Base-by-base conservation (phyloP, 2,329 filamentous ascomycete genomes). In the Nakataea oryzae region DNA sequence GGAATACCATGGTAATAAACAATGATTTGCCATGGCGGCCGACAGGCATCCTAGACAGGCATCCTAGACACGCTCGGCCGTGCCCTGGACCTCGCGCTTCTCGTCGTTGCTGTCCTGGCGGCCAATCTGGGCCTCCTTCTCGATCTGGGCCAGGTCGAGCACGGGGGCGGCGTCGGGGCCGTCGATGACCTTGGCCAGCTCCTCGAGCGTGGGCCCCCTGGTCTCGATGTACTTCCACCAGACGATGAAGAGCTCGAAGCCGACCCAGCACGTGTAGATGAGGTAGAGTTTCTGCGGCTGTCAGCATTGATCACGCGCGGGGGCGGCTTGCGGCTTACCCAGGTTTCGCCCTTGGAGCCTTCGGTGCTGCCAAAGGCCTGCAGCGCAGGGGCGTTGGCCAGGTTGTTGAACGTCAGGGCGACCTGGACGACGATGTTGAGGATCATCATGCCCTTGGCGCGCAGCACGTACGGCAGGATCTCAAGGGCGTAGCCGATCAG, bases 401-500 rank as follows among this genome's bases (percentile, higher is more conserved):
- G 24, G 41, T 59, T 59, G 58, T 59, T 59, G 30, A 59, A 59
- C 3, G 58, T 59, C 3, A 59, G 41, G 26, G 58, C 58, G 27
- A 59, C 26, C 55, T 59, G 58, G 58, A 59, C 29, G 26, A 11
- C 12, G 34, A 59, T 21, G 41, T 59, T 59, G 26, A 59, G 58
- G 29, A 59, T 30, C 58, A 59, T 59, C 58, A 59, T 59, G 27
- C 58, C 58, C 58, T 59, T 71, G 28, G 72, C 68, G 8, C 75
- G 73, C 14, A 76, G 68, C 26, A 70, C 68, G 62, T 70, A 77
- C 0, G 75, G 75, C 24, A 78, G 68, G 64, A 81, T 78, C 67
- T 81, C 79, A 58, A 75, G 74, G 21, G 72, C 71, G 68, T 80
- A 81, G 24, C 72, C 73, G 56, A 78, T 72, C 32, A 77, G 70